Evolutionary conservation across 2,329 filamentous ascomycete species (phyloP).

Genomic region (Penicillium sp.): DNA sequence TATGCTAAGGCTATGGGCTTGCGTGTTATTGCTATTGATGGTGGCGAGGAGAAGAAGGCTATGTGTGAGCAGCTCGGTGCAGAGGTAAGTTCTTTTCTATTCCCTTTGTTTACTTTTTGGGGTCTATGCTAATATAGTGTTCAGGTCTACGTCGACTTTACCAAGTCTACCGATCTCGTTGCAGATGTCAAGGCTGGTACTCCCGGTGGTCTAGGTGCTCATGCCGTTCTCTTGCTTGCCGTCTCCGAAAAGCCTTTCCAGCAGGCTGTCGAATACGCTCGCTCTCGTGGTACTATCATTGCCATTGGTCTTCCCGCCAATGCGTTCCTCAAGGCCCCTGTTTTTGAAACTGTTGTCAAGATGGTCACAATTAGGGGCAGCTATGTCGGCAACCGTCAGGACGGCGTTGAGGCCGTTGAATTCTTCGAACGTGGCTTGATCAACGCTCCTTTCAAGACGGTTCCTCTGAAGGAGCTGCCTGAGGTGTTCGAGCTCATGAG

Average conservation of each 20-base stretch:
- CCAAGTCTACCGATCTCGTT: conserved; percentile 71
- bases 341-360: conserved; percentile 83
- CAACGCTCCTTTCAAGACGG: conserved; percentile 81
- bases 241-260: conserved; percentile 92
- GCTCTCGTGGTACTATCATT: conserved; percentile 76
- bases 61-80: conserved; percentile 69
- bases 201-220: conserved; percentile 76
- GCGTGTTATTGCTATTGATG: conserved; percentile 76
- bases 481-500: conserved; percentile 75
- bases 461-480: conserved; percentile 76
- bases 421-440: conserved; percentile 84
- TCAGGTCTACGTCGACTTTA: conserved; percentile 75
- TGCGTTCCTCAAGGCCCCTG: conserved; percentile 76
- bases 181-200: conserved; percentile 81
- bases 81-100: conserved; percentile 26
- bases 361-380: conserved; percentile 93
- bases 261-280: conserved; percentile 85
- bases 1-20: conserved; percentile 92
- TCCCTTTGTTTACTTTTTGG: too few species aligned
- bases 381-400: conserved; percentile 90
- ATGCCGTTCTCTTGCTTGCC: conserved; percentile 83
- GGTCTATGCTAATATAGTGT: conserved; percentile 1
- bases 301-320: conserved; percentile 85
- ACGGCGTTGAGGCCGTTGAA: conserved; percentile 84
- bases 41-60: conserved; percentile 74